These are phyloP conservation scores for Orbilia blumenaviensis DNA, from an alignment of 2,329 filamentous ascomycete species.

Conservation along the genomic window DNA sequence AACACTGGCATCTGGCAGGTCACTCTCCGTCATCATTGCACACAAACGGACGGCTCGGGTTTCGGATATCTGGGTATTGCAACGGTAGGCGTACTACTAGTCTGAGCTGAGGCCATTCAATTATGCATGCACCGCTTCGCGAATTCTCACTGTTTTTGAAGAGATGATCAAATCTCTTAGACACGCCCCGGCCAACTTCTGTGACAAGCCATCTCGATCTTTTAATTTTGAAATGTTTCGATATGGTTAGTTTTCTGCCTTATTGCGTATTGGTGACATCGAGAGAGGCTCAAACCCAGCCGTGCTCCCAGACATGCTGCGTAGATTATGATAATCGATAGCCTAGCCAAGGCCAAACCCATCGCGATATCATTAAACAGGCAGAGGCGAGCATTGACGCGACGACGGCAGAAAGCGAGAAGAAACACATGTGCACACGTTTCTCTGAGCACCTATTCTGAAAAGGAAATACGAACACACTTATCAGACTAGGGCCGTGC, in stretches of 20 bases:
- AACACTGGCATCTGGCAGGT: conserved; percentile 34
- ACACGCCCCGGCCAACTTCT: background rate
- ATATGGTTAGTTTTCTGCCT: background rate
- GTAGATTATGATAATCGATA: conserved; percentile 5
- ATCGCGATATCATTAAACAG: conserved; percentile 1
- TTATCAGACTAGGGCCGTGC: background rate
- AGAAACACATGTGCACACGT: background rate
- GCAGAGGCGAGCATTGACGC: conserved; percentile 5
- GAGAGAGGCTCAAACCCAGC: background rate
- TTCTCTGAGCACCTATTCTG: background rate
- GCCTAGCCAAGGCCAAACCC: background rate
- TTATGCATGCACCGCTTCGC: background rate
- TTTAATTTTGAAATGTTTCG: background rate
- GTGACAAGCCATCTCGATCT: background rate
- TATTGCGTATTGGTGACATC: background rate
- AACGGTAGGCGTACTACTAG: background rate
- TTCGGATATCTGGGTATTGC: conserved; percentile 17
- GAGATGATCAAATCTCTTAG: background rate
- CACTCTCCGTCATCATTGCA: conserved; percentile 11
- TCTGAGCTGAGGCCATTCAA: background rate
- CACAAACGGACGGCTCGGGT: conserved; percentile 17
- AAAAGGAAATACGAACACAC: background rate
- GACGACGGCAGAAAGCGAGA: conserved; percentile 12
- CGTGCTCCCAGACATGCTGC: background rate
- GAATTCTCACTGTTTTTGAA: background rate